These are phyloP conservation scores for Hepatocystis sp. DNA, from an alignment of 169 alveolate genomes.

Conservation along the genomic window DNA sequence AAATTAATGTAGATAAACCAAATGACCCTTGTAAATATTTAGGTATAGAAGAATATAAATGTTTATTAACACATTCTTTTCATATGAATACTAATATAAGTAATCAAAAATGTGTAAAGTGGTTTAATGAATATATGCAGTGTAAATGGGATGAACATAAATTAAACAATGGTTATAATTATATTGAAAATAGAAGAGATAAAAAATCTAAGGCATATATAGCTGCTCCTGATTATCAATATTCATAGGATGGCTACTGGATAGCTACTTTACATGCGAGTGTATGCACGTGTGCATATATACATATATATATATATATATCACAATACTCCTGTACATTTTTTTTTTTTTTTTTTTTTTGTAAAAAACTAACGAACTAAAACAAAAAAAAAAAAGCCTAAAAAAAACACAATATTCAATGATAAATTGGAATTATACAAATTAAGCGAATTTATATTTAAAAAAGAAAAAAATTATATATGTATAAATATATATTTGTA, in stretches of 20 bases:
- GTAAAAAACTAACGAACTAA: too few species aligned
- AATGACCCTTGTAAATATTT: constrained; percentile 88
- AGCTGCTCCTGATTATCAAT: constrained; percentile 91
- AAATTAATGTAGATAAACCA: constrained; percentile 87
- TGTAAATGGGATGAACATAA: constrained; percentile 93
- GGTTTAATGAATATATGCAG: constrained; percentile 91
- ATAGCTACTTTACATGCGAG: too few species aligned
- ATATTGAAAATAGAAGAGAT: constrained; percentile 84
- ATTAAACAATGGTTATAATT: constrained; percentile 86
- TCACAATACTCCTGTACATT: too few species aligned
- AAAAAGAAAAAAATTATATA: too few species aligned
- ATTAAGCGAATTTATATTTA: too few species aligned
- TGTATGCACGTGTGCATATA: too few species aligned
- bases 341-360: too few species aligned
- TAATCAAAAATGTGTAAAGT: constrained; percentile 89
- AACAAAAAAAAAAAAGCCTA: too few species aligned
- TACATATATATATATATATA: too few species aligned
- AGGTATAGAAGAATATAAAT: constrained; percentile 85
- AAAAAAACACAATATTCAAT: too few species aligned
- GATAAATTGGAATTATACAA: too few species aligned
- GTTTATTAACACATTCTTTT: constrained; percentile 80
- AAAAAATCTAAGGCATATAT: constrained; percentile 90
- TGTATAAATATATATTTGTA: too few species aligned
- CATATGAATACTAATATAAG: constrained; percentile 84
- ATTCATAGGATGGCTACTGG: constrained; percentile 81